Conservation (phyloP, 768 basidiomycete species). For the Chalciporus pseudorubinellus region DNA sequence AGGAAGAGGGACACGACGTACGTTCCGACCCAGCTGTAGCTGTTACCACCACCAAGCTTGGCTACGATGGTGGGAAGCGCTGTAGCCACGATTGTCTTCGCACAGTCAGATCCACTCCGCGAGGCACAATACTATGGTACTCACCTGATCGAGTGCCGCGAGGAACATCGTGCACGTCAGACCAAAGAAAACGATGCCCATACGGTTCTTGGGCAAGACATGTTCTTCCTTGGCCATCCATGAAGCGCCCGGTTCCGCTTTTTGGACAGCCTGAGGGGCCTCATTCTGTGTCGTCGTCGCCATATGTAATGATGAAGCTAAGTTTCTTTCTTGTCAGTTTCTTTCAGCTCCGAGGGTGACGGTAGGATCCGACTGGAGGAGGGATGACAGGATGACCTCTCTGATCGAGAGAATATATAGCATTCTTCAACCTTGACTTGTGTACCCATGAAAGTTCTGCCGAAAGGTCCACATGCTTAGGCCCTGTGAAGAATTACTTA, state of each 20-base stretch:
- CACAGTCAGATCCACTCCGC: background rate
- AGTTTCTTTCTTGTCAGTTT: no score
- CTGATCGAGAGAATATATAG: no score
- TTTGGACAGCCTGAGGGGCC: constrained; percentile 5
- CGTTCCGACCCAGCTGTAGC: constrained; percentile 77
- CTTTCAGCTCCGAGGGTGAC: no score
- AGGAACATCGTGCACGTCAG: constrained; percentile 30
- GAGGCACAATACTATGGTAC: background rate
- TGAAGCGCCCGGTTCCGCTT: constrained; percentile 44
- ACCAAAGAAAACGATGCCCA: constrained; percentile 27
- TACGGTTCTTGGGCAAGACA: constrained; percentile 40
- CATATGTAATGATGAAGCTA: constrained; percentile 6
- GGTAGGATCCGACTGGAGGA: no score
- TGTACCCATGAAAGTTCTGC: no score
- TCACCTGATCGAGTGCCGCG: constrained; percentile 61
- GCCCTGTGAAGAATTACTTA: no score
- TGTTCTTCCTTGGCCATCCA: constrained; percentile 58
- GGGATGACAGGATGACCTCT: no score
- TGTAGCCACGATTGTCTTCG: constrained; percentile 67
- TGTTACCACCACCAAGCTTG: constrained; percentile 59
- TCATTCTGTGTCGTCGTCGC: background rate
- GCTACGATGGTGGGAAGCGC: constrained; percentile 73
- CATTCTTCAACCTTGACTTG: no score
- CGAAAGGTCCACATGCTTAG: no score
- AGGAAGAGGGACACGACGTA: constrained; percentile 28